Conservation (phyloP, 2,329 filamentous ascomycete genomes). For the Zelopaecilomyces penicillatus region DNA sequence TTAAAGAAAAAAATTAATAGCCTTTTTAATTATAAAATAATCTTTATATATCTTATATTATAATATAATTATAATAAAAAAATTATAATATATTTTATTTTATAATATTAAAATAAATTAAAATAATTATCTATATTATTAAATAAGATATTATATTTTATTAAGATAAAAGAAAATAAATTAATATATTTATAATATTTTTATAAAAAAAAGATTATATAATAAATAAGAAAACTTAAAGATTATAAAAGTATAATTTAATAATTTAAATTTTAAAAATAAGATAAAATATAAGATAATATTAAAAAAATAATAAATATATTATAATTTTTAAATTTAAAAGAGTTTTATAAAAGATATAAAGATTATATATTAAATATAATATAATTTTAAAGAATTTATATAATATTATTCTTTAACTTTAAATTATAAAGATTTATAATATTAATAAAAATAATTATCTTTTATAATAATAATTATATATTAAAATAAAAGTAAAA, state of each 20-base stretch:
- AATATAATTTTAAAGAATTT: background rate
- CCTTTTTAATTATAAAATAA: background rate
- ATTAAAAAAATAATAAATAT: background rate
- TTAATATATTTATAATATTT: background rate
- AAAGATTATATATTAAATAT: background rate
- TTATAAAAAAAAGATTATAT: too few species aligned
- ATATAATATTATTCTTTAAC: background rate
- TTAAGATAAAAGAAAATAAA: too few species aligned
- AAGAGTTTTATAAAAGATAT: background rate
- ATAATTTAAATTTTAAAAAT: background rate
- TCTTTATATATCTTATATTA: background rate
- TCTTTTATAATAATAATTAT: background rate
- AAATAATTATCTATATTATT: background rate
- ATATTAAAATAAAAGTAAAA: background rate
- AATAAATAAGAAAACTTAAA: background rate
- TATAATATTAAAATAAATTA: background rate
- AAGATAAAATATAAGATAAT: background rate
- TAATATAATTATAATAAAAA: background rate
- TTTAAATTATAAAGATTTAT: background rate
- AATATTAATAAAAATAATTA: background rate
- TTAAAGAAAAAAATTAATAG: background rate
- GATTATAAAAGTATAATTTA: background rate
- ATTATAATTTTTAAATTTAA: background rate
- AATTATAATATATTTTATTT: background rate
- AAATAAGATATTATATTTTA: too few species aligned